phyloP scores from a whole-genome alignment of 2,329 filamentous ascomycete species.

The Cordyceps javanica region DNA sequence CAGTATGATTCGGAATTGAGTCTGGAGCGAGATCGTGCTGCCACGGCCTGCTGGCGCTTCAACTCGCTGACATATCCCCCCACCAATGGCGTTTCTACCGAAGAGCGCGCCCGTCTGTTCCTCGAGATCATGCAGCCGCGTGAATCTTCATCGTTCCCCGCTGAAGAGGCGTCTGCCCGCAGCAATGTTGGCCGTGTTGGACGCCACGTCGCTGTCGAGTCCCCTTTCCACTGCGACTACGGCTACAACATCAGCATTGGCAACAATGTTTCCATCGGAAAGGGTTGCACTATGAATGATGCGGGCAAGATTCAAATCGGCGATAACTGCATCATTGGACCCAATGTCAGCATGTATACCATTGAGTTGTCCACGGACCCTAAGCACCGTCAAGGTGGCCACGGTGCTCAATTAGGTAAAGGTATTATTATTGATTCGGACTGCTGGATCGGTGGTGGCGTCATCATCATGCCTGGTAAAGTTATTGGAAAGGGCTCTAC shows the following conservation, averaged over 20 bases:
- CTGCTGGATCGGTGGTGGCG: conserved; percentile 74
- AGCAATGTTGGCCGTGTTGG: conserved; percentile 59
- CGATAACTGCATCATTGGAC: conserved; percentile 68
- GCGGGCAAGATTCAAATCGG: conserved; percentile 79
- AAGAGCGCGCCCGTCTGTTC: conserved; percentile 65
- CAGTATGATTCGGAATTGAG: conserved; percentile 73
- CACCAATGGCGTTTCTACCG: conserved; percentile 60
- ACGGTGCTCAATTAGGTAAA: conserved; percentile 64
- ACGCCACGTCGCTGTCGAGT: conserved; percentile 71
- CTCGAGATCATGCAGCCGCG: conserved; percentile 63
- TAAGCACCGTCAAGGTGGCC: conserved; percentile 65
- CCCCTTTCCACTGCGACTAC: conserved; percentile 89
- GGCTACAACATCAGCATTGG: conserved; percentile 92
- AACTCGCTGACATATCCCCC: conserved; percentile 73
- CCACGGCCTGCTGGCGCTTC: conserved; percentile 73
- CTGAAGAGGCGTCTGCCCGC: conserved; percentile 44
- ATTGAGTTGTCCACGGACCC: conserved; percentile 67
- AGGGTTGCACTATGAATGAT: conserved; percentile 81
- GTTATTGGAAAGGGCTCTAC: conserved; percentile 74
- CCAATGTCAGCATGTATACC: conserved; percentile 81
- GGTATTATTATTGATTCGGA: conserved; percentile 77
- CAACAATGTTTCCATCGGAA: conserved; percentile 74
- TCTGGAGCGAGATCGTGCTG: conserved; percentile 79
- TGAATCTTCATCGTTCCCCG: conserved; percentile 50
- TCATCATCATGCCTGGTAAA: conserved; percentile 70